Evolutionary conservation across 306 rosid species (phyloP).

Genomic region (Rosa lucieae): DNA sequence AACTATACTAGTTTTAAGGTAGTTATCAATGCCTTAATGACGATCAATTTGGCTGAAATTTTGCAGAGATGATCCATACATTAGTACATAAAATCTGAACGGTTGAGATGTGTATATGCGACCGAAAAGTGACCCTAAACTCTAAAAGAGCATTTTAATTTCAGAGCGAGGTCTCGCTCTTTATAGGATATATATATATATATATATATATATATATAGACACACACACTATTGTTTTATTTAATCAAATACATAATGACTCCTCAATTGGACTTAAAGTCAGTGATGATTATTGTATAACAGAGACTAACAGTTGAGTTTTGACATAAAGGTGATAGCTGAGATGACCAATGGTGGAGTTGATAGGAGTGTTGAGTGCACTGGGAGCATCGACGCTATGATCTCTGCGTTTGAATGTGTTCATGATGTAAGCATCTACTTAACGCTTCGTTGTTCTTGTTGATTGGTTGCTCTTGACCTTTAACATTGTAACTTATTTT

Average conservation of each 20-base stretch:
- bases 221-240: neutral
- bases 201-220: no score
- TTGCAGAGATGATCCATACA: no score
- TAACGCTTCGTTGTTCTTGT: neutral
- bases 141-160: no score
- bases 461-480: neutral
- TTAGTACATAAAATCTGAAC: no score
- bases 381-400: constrained; percentile 87
- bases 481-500: neutral
- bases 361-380: constrained; percentile 87
- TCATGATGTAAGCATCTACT: constrained; percentile 55
- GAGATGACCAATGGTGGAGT: constrained; percentile 91
- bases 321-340: constrained; percentile 58
- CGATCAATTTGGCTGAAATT: no score
- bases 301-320: constrained; percentile 16
- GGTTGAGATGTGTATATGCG: no score
- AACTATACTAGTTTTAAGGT: no score
- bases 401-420: constrained; percentile 93
- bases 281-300: neutral
- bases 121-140: no score
- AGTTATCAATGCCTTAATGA: no score
- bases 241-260: neutral
- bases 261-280: neutral
- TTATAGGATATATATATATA: no score
- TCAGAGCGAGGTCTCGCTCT: no score